Base-by-base conservation (phyloP, 108 stramenopile genomes). In the Cyclotella baltica region DNA sequence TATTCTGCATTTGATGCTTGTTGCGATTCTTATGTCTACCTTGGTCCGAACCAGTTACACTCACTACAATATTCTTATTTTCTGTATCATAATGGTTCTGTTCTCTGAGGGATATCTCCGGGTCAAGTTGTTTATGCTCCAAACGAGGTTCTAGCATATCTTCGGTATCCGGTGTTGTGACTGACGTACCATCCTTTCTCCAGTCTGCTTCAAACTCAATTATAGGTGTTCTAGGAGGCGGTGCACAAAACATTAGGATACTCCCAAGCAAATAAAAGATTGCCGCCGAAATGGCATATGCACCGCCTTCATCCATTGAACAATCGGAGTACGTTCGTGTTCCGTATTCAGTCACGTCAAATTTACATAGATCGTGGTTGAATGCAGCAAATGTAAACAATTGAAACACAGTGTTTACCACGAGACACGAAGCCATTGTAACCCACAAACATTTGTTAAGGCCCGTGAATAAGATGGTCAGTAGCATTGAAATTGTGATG, bases 191-290 rank as follows among this genome's bases (percentile, higher is more conserved):
- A 48, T 48, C 47, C 18, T 48, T 16, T 48, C 47, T 48, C 47
- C 47, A 48, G n/a, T n/a, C 47, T 48, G 47, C 2, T 48, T 48
- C 47, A 6, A 48, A 48, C 2, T 48, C 47, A 6, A 48, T 6
- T n/a, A 48, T 16, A 48, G 56, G 56, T 6, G 15, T 1, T 29
- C 15, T 4, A 15, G 56, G 56, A 57, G 1, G 3, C 27, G 56
- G 29, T 15, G 27, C 56, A 15, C 2, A 30, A 30, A 57, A 13
- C 56, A 57, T 57, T 15, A 15, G 25, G 6, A 57, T 57, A 27
- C 56, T 29, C 15, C 28, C 25, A 57, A 57, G 56, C 56, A 57
- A 57, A 23, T 57, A 57, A 57, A 57, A 57, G 25, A 57, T 29
- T 27, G 56, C 1, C 1, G 56, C 56, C 22, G 56, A 57, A 22